A percentile compares a stretch with the other conserved stretches of the same genome.
Evolutionary conservation across 2,329 filamentous ascomycete genomes (phyloP).

Genomic region (Epichloe scottii): DNA sequence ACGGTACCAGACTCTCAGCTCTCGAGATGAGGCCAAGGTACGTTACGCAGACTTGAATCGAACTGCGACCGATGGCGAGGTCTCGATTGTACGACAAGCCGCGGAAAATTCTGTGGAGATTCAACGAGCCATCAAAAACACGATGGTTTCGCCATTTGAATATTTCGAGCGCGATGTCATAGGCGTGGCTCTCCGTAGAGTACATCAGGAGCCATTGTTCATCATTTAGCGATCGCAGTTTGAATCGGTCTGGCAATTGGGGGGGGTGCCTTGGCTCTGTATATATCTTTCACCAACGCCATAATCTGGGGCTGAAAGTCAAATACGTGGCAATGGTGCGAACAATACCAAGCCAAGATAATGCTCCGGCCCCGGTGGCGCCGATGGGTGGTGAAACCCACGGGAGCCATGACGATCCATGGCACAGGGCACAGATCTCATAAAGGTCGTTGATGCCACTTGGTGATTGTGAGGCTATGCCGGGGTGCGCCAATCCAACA

Average conservation of each 20-base stretch:
- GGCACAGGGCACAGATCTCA: slow-evolving; percentile 1
- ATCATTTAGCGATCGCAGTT: too few relatives aligned
- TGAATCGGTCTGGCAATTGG: too few relatives aligned
- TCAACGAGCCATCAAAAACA: slow-evolving; percentile 51
- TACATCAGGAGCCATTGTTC: too few relatives aligned
- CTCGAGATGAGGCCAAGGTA: slow-evolving; percentile 52
- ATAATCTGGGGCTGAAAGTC: neutral
- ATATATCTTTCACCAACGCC: neutral
- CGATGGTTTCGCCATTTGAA: slow-evolving; percentile 34
- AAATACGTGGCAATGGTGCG: neutral
- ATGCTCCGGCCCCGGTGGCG: neutral
- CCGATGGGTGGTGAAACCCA: neutral
- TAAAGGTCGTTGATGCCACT: neutral
- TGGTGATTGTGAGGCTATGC: neutral
- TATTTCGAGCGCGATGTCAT: neutral
- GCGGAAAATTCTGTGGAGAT: slow-evolving; percentile 67
- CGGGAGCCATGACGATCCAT: neutral
- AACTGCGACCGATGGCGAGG: slow-evolving; percentile 42
- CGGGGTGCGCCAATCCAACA: neutral
- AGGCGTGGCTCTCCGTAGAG: too few relatives aligned
- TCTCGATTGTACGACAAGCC: slow-evolving; percentile 52
- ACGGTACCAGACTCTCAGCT: slow-evolving; percentile 56
- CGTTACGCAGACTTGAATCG: slow-evolving; percentile 71
- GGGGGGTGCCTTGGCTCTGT: too few relatives aligned
- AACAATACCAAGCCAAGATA: slow-evolving; percentile 1